These are phyloP conservation scores for Ustanciosporium gigantosporum DNA, from an alignment of 1,284 basidiomycete species.

Conservation along the genomic window DNA sequence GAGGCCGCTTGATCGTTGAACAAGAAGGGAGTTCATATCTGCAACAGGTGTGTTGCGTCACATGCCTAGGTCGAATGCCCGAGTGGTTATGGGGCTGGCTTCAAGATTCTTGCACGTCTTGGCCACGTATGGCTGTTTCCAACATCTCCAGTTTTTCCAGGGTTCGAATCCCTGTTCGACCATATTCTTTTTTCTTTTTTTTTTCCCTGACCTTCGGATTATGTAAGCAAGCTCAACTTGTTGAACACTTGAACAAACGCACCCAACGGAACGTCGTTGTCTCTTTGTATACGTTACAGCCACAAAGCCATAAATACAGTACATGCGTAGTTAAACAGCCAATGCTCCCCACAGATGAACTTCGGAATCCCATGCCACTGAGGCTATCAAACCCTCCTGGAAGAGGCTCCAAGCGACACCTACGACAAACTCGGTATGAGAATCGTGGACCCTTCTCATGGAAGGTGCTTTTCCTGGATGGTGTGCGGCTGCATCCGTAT, in stretches of 20 bases:
- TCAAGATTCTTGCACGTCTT: constrained; percentile 32
- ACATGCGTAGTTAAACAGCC: no score
- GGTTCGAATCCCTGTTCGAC: constrained; percentile 48
- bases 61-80: constrained; percentile 41
- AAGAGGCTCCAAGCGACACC: constrained; percentile 82
- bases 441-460: constrained; percentile 71
- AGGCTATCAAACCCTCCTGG: constrained; percentile 80
- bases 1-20: no score
- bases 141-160: constrained; percentile 40
- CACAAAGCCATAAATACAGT: no score
- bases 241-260: no score
- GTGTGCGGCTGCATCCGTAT: constrained; percentile 39
- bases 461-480: constrained; percentile 64
- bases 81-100: constrained; percentile 47
- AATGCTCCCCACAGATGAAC: constrained; percentile 69
- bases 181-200: constrained; percentile 9
- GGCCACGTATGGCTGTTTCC: constrained; percentile 25
- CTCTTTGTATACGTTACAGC: no score
- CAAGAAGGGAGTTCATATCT: no score
- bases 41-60: no score
- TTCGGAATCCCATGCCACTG: constrained; percentile 85
- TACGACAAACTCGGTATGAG: constrained; percentile 92
- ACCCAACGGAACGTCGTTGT: no score
- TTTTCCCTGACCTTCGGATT: no score
- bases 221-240: no score